phyloP scores from a whole-genome alignment of 768 basidiomycete species.

The Rhizopogon sp. region DNA sequence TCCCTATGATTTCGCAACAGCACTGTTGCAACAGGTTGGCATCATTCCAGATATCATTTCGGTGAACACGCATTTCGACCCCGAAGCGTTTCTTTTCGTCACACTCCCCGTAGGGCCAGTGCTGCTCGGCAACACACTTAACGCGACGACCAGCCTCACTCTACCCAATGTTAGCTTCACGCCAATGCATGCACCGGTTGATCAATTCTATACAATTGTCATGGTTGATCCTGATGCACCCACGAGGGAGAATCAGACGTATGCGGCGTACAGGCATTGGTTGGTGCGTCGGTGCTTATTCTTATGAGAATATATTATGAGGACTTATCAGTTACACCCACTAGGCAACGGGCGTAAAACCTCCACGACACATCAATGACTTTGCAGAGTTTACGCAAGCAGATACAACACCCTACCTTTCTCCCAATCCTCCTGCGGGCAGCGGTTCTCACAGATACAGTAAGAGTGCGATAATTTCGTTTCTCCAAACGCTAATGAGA shows the following conservation, averaged over 20 bases:
- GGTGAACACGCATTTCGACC: background rate
- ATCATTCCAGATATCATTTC: background rate
- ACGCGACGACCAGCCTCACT: background rate
- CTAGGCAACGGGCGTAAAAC: background rate
- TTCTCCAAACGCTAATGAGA: background rate
- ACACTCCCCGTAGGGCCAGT: background rate
- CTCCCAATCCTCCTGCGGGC: background rate
- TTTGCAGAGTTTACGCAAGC: background rate
- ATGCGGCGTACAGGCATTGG: background rate
- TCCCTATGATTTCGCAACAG: background rate
- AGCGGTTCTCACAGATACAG: background rate
- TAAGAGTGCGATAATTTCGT: background rate
- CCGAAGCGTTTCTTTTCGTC: background rate
- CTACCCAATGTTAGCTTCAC: background rate
- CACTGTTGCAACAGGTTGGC: background rate
- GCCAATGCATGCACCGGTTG: background rate
- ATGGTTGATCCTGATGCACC: background rate
- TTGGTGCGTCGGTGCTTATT: background rate
- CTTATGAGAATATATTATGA: background rate
- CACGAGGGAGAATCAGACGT: background rate
- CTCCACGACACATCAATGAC: background rate
- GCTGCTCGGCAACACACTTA: background rate
- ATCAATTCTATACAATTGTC: background rate
- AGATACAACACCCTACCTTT: background rate
- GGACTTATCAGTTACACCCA: background rate